A percentile compares a stretch with the other conserved stretches of the same genome.
These are phyloP conservation scores for Lentithecium fluviatile DNA, from an alignment of 495 filamentous ascomycete genomes.

Conservation along the genomic window DNA sequence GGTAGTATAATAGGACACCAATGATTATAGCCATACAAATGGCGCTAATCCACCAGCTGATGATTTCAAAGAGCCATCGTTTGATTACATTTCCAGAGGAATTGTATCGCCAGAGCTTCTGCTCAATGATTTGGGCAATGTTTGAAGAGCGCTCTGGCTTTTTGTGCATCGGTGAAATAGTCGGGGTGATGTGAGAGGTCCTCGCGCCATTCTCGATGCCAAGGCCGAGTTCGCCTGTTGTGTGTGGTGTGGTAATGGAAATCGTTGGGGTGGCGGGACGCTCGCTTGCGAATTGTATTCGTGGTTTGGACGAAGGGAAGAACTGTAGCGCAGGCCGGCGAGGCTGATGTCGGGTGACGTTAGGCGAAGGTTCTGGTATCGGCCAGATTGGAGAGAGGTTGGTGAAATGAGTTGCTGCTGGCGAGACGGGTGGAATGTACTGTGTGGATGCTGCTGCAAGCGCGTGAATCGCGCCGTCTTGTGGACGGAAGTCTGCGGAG, in stretches of 20 bases:
- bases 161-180: too few relatives aligned
- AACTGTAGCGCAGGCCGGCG: not conserved
- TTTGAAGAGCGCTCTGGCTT: too few relatives aligned
- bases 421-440: not conserved
- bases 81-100: conserved; percentile 15
- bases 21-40: conserved; percentile 30
- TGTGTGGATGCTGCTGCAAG: not conserved
- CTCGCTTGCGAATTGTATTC: not conserved
- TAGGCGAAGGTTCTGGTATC: not conserved
- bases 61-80: conserved; percentile 26
- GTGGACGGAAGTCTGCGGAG: not conserved
- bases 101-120: conserved; percentile 19
- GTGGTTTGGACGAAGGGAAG: not conserved
- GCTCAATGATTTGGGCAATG: conserved; percentile 21
- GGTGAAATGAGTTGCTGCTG: not conserved
- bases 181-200: too few relatives aligned
- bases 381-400: not conserved
- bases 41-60: conserved; percentile 26
- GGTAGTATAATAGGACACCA: not conserved
- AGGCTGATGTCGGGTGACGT: not conserved
- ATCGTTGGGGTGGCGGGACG: too few relatives aligned
- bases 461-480: not conserved
- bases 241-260: too few relatives aligned
- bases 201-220: too few relatives aligned
- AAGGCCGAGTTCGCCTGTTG: too few relatives aligned